Evolutionary conservation across 176 grass and related monocot genomes (phyloP).

Genomic region (Cenchrus fungigraminus): DNA sequence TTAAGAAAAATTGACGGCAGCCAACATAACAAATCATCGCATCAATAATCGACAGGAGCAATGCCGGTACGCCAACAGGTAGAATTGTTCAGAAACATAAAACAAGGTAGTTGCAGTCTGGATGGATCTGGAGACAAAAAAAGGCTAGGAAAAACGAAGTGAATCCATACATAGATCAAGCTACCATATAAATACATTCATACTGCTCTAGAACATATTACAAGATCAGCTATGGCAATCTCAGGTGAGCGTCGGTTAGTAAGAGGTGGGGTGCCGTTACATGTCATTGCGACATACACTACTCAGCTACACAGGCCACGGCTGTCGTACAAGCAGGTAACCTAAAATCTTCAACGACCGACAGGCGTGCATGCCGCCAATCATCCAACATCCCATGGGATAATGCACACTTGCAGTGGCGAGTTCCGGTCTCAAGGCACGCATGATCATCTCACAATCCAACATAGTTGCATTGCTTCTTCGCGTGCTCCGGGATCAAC

Average conservation of each 20-base stretch:
- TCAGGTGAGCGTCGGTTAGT: slow-evolving; percentile 55
- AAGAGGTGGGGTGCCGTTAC: slow-evolving; percentile 34
- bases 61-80: no score
- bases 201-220: slow-evolving; percentile 61
- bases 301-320: slow-evolving; percentile 59
- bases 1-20: background rate
- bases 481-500: slow-evolving; percentile 90
- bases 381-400: slow-evolving; percentile 26
- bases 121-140: background rate
- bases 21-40: background rate
- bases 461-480: slow-evolving; percentile 74
- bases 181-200: slow-evolving; percentile 76
- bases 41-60: background rate
- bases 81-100: background rate
- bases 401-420: slow-evolving; percentile 19
- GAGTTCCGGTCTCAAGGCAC: background rate
- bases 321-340: slow-evolving; percentile 36
- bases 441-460: slow-evolving; percentile 48
- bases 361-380: background rate
- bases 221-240: slow-evolving; percentile 55
- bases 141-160: slow-evolving; percentile 22
- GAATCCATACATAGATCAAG: slow-evolving; percentile 52
- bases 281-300: slow-evolving; percentile 40
- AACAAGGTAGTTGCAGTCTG: background rate
- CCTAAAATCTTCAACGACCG: slow-evolving; percentile 26